Base-by-base conservation (phyloP, 2,329 filamentous ascomycete species). In the Talaromyces sp. region DNA sequence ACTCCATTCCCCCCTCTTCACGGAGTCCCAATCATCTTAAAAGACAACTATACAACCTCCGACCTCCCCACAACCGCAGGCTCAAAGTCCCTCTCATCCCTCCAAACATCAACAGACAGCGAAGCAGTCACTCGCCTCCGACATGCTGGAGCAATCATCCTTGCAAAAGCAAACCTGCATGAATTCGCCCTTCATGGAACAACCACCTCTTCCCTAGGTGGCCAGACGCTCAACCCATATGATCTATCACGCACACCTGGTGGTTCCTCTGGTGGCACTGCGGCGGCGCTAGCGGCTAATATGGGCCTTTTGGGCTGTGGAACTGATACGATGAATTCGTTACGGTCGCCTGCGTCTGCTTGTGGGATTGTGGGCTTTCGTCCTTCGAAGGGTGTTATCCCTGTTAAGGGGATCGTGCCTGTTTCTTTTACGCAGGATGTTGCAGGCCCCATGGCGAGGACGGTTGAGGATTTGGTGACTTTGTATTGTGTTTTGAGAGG, bases 201-300 rank as follows among this genome's bases (percentile, higher is more conserved):
- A 35, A 81, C 79, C 1, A 83, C 86, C 1, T 87, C 84, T 0
- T 86, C 82, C 0, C 65, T 86, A 0, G 84, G 83, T 11, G 85
- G 86, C 0, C 86, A 88, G 67, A 86, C 85, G 0, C 65, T 82
- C 55, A 88, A 88, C 65, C 84, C 86, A 0, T 89, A 90, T 58
- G 85, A 89, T 65, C 67, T 74, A 1, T 78, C 77, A 0, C 80
- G 87, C n/a, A 88, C 85, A 0, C 85, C 85, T 0, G 86, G 85
- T 3, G 86, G 85, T 1, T 85, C 81, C 40, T 86, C 82, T 27
- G 85, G 85, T 10, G 86, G 85, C 0, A 85, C 82, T 1, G 84
- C 82, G 0, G 84, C 83, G 0, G 83, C 82, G 0, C 73, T 88
- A 24, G 84, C 81, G 13, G 74, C 79, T 2, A 82, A 78, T 19